Percentiles rank a stretch among this genome's conserved stretches.
These are phyloP conservation scores for Falciphora oryzae DNA, from an alignment of 2,329 filamentous ascomycete genomes.

Conservation along the genomic window DNA sequence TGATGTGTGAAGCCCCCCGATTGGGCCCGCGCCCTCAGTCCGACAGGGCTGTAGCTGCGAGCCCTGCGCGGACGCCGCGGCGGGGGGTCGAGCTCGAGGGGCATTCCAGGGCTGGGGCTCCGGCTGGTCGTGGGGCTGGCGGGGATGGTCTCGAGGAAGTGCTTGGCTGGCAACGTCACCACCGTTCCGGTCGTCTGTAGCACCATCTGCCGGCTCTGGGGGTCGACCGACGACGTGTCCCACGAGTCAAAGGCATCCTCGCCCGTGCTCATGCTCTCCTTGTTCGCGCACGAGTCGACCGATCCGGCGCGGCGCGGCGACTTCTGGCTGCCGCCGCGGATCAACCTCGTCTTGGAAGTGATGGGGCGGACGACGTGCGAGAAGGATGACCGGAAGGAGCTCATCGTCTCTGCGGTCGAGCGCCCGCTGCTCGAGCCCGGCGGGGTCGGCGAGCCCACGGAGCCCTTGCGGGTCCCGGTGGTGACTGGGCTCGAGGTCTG, in stretches of 20 bases:
- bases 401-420: conserved; percentile 39
- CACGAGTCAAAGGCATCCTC: conserved; percentile 69
- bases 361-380: conserved; percentile 47
- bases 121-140: conserved; percentile 59
- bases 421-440: conserved; percentile 39
- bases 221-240: conserved; percentile 65
- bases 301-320: conserved; percentile 38
- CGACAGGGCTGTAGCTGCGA: conserved; percentile 45
- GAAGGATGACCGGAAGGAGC: conserved; percentile 42
- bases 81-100: conserved; percentile 52
- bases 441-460: conserved; percentile 34
- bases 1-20: conserved; percentile 28
- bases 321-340: conserved; percentile 30
- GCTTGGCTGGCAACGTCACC: conserved; percentile 15
- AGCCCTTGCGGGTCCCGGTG: conserved; percentile 26
- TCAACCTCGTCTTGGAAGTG: conserved; percentile 49
- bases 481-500: conserved; percentile 31
- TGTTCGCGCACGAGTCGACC: conserved; percentile 36
- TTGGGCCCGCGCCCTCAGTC: conserved; percentile 20
- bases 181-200: conserved; percentile 36
- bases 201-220: conserved; percentile 53
- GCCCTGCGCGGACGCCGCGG: conserved; percentile 31
- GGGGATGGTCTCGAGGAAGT: conserved; percentile 65
- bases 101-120: conserved; percentile 56
- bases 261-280: conserved; percentile 27